phyloP scores from a whole-genome alignment of 306 rosid species.

The Datisca glomerata region DNA sequence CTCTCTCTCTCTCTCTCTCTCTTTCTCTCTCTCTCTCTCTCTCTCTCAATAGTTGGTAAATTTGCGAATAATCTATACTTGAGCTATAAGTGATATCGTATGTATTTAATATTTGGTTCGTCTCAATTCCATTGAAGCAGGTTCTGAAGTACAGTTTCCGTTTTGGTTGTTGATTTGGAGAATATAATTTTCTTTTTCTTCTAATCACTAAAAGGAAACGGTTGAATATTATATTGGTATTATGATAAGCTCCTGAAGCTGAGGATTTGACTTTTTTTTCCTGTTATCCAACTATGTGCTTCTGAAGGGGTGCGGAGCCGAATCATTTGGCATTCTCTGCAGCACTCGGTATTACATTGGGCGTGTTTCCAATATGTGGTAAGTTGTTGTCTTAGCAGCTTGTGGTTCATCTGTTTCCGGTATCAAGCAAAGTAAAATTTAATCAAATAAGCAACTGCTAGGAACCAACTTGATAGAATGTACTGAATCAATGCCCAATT shows the following conservation, averaged over 20 bases:
- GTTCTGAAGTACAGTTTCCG: too few relatives aligned
- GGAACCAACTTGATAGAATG: too few relatives aligned
- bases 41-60: background rate
- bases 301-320: conserved; percentile 84
- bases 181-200: too few relatives aligned
- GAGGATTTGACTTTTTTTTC: conserved; percentile 1
- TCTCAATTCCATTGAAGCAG: too few relatives aligned
- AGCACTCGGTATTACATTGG: conserved; percentile 83
- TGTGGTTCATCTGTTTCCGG: too few relatives aligned
- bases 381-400: conserved; percentile 10
- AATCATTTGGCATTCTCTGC: conserved; percentile 76
- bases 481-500: too few relatives aligned
- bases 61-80: background rate
- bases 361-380: conserved; percentile 86
- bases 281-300: conserved; percentile 8
- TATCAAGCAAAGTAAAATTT: too few relatives aligned
- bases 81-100: too few relatives aligned
- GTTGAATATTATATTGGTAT: background rate
- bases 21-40: too few relatives aligned
- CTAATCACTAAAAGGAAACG: background rate
- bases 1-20: background rate
- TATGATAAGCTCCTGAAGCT: background rate
- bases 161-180: too few relatives aligned
- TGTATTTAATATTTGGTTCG: too few relatives aligned
- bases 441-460: too few relatives aligned